These are phyloP conservation scores for Schizonepeta tenuifolia DNA, from an alignment of 257 asterid genomes.

Conservation along the genomic window DNA sequence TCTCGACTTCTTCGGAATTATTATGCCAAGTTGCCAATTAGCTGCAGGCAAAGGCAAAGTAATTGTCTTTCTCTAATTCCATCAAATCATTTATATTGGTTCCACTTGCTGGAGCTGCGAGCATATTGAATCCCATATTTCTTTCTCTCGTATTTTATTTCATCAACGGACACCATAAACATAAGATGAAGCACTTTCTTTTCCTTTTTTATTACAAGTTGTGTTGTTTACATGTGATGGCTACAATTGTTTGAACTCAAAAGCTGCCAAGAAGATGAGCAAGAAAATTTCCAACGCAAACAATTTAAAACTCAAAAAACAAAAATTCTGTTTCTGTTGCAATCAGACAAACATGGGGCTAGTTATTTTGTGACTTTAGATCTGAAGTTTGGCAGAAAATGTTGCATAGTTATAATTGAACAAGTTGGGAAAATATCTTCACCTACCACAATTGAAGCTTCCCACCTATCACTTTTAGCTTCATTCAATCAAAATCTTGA, in stretches of 20 bases:
- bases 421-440: constrained; percentile 33
- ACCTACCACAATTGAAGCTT: constrained; percentile 31
- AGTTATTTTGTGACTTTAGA: neutral
- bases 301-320: constrained; percentile 11
- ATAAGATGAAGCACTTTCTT: too few species aligned
- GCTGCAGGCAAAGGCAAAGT: neutral
- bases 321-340: neutral
- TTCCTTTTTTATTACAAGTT: neutral
- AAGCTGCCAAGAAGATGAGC: constrained; percentile 2
- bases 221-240: constrained; percentile 30
- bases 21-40: neutral
- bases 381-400: neutral
- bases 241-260: constrained; percentile 4
- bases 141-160: neutral
- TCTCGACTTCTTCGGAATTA: neutral
- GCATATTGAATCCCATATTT: neutral
- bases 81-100: neutral
- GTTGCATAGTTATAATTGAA: neutral
- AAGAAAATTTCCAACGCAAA: neutral
- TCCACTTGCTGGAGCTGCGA: neutral
- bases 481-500: constrained; percentile 19
- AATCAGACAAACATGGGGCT: constrained; percentile 14
- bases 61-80: neutral
- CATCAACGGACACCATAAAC: neutral
- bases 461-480: constrained; percentile 20